Base-by-base conservation (phyloP, 1,139 yeast species). In the Pichia inconspicua region DNA sequence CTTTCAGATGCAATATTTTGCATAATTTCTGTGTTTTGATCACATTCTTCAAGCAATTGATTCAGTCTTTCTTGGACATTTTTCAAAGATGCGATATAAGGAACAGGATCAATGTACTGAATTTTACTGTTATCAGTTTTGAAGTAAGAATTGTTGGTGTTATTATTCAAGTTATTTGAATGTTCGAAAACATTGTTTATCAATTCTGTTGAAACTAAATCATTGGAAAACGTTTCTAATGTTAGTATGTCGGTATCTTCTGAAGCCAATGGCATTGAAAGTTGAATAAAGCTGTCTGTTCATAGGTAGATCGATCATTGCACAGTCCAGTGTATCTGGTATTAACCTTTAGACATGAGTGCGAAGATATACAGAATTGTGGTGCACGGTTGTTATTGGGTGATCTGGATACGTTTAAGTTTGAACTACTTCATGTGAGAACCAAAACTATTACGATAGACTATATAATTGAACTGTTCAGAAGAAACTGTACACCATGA, bases 71-170 rank as follows among this genome's bases (percentile, higher is more conserved):
- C 73, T 42, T 89, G 69, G 1, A 94, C 88, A 2, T 92, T 80
- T 65, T 90, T 97, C 65, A 92, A 90, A 0, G 96, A 87, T 59
- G 96, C 77, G 47, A 92, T 92, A 63, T 87, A 90, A 2, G 98
- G 98, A 58, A 87, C 89, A 1, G 98, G 97, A 63, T 92, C 97
- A 48, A 84, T 65, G 62, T 76, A 76, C 47, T 76, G 42, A 14
- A 41, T 40, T 11, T 35, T 43, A 17, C 36, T 45, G 15, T 47
- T 45, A 9, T 48, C 49, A 1, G 50, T 42, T 40, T 47, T 42
- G 5, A 47, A 42, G 22, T 30, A 46, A 2, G 53, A 38, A 25
- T 44, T 45, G n/a, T 30, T 30, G 34, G 6, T 30, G 3, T 12
- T 38, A 9, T 14, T 32, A 11, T 4, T 25, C 8, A 10, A n/a